Conservation (phyloP, 1,139 yeast species). For the Saccharomyces hybrid region DNA sequence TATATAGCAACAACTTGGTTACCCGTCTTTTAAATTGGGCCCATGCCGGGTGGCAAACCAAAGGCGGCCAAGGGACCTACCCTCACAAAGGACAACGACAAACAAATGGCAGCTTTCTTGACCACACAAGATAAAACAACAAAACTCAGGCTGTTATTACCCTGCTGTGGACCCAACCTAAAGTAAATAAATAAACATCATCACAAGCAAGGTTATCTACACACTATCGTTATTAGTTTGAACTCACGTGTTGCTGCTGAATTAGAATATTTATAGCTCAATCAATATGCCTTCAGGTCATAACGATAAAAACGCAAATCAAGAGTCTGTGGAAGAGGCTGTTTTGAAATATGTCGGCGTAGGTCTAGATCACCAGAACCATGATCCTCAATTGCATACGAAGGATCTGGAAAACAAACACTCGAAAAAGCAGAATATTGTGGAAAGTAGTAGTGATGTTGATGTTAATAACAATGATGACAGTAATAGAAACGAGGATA, state of each 20-base stretch:
- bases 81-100: slow-evolving; percentile 1
- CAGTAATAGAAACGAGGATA: slow-evolving; percentile 13
- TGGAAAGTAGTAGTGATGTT: background rate
- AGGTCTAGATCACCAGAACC: background rate
- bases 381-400: background rate
- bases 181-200: background rate
- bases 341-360: slow-evolving; percentile 60
- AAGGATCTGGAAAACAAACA: background rate
- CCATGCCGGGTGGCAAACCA: background rate
- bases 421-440: slow-evolving; percentile 1
- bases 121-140: background rate
- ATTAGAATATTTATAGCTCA: slow-evolving; percentile 6
- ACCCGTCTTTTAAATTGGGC: background rate
- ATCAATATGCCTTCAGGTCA: slow-evolving; percentile 6
- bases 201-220: background rate
- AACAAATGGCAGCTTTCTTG: background rate
- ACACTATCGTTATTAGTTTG: background rate
- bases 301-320: slow-evolving; percentile 11
- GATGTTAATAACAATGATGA: slow-evolving; percentile 11
- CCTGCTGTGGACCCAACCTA: background rate
- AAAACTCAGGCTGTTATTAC: background rate
- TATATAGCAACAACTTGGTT: background rate
- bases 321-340: slow-evolving; percentile 45
- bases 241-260: background rate
- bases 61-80: slow-evolving; percentile 1